Percentiles rank a stretch among this genome's conserved stretches.
Conservation (phyloP, 2,329 filamentous ascomycete species). For the Colletotrichum lini region DNA sequence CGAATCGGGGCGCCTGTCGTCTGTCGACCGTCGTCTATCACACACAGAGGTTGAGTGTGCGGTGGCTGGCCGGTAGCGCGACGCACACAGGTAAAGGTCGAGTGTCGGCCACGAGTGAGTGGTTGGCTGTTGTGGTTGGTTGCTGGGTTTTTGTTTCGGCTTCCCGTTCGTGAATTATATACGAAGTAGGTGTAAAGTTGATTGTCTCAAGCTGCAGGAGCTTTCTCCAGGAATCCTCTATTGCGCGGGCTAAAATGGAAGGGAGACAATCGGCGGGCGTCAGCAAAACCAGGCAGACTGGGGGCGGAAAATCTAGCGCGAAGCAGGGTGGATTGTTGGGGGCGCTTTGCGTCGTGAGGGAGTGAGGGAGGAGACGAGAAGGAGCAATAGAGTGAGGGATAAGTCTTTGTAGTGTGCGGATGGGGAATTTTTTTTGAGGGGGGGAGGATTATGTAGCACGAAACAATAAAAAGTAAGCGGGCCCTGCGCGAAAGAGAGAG, state of each 20-base stretch:
- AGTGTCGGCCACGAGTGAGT: constrained; percentile 1
- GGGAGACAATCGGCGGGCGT: constrained; percentile 27
- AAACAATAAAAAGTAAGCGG: constrained; percentile 32
- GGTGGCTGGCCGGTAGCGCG: constrained; percentile 2
- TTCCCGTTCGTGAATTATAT: constrained; percentile 38
- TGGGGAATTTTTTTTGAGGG: neutral
- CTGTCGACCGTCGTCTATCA: neutral
- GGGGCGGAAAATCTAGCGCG: constrained; percentile 22
- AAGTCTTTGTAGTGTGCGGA: constrained; percentile 6
- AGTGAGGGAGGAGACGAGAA: constrained; percentile 19
- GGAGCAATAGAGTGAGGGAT: constrained; percentile 19
- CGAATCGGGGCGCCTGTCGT: neutral
- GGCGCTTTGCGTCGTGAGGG: constrained; percentile 12
- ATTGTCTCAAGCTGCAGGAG: constrained; percentile 33
- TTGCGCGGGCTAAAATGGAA: constrained; percentile 38
- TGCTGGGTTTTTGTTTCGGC: constrained; percentile 18
- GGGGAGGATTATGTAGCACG: constrained; percentile 17
- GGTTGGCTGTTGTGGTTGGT: constrained; percentile 8
- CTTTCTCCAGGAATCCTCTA: constrained; percentile 41
- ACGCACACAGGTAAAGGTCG: constrained; percentile 1
- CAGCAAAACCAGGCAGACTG: constrained; percentile 36
- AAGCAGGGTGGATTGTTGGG: constrained; percentile 17
- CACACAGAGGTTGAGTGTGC: constrained; percentile 7
- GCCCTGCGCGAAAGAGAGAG: constrained; percentile 8
- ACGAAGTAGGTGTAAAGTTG: constrained; percentile 38